Percentiles rank a stretch among this genome's conserved stretches.
These are phyloP conservation scores for Gelatoporia subvermispora DNA, from an alignment of 768 basidiomycete species.

Conservation along the genomic window DNA sequence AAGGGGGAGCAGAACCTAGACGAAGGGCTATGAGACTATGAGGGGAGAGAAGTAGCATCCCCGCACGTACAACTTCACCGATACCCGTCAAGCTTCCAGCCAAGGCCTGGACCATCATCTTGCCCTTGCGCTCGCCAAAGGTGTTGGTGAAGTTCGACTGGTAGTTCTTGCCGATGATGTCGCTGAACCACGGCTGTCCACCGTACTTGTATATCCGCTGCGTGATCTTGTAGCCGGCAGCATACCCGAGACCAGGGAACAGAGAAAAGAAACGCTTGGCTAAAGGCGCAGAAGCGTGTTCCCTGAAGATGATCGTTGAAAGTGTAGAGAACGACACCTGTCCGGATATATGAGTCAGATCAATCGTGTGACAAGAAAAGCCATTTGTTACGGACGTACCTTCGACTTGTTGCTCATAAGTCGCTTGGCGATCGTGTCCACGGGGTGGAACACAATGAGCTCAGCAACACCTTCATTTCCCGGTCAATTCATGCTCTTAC, in stretches of 20 bases:
- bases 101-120: constrained; percentile 91
- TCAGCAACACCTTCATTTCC: constrained; percentile 76
- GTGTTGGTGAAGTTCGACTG: constrained; percentile 73
- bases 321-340: constrained; percentile 63
- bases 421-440: constrained; percentile 97
- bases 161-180: constrained; percentile 79
- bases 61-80: constrained; percentile 79
- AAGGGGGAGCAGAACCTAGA: constrained; percentile 84
- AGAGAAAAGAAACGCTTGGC: constrained; percentile 75
- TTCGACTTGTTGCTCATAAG: constrained; percentile 96
- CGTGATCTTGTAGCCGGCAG: constrained; percentile 94
- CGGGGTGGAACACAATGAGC: constrained; percentile 91
- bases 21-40: background rate
- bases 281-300: constrained; percentile 66
- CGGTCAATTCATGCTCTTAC: background rate
- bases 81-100: constrained; percentile 83
- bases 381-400: constrained; percentile 35
- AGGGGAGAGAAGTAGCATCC: too few species aligned
- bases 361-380: background rate
- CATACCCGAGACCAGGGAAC: constrained; percentile 98
- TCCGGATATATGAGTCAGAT: background rate
- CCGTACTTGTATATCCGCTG: constrained; percentile 98
- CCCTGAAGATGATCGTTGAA: constrained; percentile 82
- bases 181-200: constrained; percentile 97
- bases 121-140: constrained; percentile 94